Evolutionary conservation across 2,329 filamentous ascomycete genomes (phyloP), one percentile per base, ranked within the genome.

Genomic region (Kalaharituber pfeilii): DNA sequence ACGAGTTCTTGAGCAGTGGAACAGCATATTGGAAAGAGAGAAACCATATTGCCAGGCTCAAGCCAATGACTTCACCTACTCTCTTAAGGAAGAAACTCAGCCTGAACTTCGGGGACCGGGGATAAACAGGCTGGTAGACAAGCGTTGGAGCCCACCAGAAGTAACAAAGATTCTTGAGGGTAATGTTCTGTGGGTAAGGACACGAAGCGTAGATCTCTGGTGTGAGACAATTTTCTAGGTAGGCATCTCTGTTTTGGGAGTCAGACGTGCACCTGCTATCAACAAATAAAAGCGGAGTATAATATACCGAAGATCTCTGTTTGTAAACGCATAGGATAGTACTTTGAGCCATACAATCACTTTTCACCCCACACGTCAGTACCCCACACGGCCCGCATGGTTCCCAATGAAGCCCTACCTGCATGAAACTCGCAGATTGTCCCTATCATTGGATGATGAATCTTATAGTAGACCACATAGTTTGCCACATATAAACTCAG

Each of bases 111-210:
- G 79, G 72, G 5, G 85, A 87, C 44, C 88, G 83, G 20, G 91
- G 91, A 67, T 98, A 98, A 13, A 91, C 86, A 1, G 91, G 91
- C 71, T 98, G 91, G 67, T 98, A 98, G 45, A 96, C 83, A 52
- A 98, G 75, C 0, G 91, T 98, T 0, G 91, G 91, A 0, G 89
- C 91, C 81, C 88, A 89, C 89, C 91, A 96, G 68, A 98, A 98
- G 70, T 96, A 98, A 55, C 78, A 79, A 25, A 98, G 72, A 66
- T 96, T 98, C 51, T 75, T 70, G 62, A 95, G 75, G 2, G 87
- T 94, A 68, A 98, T 85, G 68, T 96, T 98, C 49, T 78, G 70
- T 0, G 91, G 91, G 66, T 98, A 98, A 0, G 89, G 85, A 64
- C 87, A 94, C 53, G 78, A 66, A 11, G 75, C 73, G 71, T 96